Base-by-base conservation (phyloP, 192 early-diverging fungal species). In the Rhizophagus clarus region DNA sequence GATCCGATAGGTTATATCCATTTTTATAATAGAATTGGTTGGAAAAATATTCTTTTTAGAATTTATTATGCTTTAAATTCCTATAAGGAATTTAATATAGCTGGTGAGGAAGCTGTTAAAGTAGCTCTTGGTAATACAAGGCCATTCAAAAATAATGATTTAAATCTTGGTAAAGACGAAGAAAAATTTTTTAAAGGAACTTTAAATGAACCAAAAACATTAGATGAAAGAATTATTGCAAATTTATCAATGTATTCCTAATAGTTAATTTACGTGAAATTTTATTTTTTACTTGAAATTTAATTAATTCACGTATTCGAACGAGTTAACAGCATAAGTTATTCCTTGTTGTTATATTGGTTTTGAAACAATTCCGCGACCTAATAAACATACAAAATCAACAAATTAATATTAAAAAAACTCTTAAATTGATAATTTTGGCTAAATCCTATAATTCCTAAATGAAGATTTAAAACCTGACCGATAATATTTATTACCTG, bases 91-190 rank as follows among this genome's bases (percentile, higher is more conserved):
- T 77, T 85, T 87, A 81, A 92, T 80, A 66, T 79, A 63, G 67
- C 79, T 28, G 81, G 90, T 82, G 82, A 78, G 29, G 79, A 83
- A 40, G 83, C 82, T 51, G 81, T 92, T 60, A 85, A 88, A 80
- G 76, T 90, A 56, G 92, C 89, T 2, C 91, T 92, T 87, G 90
- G 86, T 24, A 77, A 85, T 73, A 82, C 85, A 56, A 82, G 82
- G 67, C 63, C 87, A 70, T 83, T 87, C 67, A 81, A 76, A 64
- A 76, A 82, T 68, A 79, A 81, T 29, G 85, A 86, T 83, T 67
- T 86, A 24, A 79, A 84, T 6, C 60, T 82, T 31, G 83, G 85
- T 9, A 76, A 79, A 61, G 84, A 83, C 67, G 85, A 85, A 70
- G 81, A 86, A 64, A 78, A 79, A 3, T 72, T 86, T 49, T 86